Conservation (phyloP, 1,284 basidiomycete species). For the Ustilago crameri region DNA sequence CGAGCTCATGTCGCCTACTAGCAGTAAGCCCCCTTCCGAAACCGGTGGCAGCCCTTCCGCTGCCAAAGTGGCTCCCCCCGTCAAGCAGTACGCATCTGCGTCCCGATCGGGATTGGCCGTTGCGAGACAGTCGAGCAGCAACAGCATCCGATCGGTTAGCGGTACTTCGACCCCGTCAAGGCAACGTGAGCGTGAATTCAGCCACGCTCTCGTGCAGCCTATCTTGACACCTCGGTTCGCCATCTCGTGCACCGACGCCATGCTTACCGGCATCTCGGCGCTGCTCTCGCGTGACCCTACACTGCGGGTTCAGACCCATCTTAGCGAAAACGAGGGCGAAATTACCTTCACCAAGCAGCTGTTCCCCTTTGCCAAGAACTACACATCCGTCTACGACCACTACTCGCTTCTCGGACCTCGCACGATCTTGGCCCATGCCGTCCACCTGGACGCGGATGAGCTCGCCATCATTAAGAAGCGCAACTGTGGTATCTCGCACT, state of each 20-base stretch:
- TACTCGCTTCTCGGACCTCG: slow-evolving; percentile 80
- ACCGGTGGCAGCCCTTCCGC: slow-evolving; percentile 38
- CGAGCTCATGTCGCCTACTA: slow-evolving; percentile 50
- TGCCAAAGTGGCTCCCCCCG: slow-evolving; percentile 18
- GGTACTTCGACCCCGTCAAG: slow-evolving; percentile 45
- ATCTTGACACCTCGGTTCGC: slow-evolving; percentile 95
- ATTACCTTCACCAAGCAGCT: slow-evolving; percentile 76
- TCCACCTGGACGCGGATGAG: slow-evolving; percentile 80
- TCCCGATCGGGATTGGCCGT: slow-evolving; percentile 16
- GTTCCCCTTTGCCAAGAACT: slow-evolving; percentile 72
- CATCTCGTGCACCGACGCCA: slow-evolving; percentile 83
- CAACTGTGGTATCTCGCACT: slow-evolving; percentile 86
- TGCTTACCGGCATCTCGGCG: slow-evolving; percentile 76
- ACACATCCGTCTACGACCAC: slow-evolving; percentile 79
- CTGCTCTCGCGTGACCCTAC: slow-evolving; percentile 70
- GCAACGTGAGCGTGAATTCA: slow-evolving; percentile 43
- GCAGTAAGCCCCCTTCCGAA: slow-evolving; percentile 42
- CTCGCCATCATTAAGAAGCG: slow-evolving; percentile 77
- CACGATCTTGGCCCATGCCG: slow-evolving; percentile 90
- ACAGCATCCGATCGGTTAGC: slow-evolving; percentile 36
- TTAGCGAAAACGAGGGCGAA: slow-evolving; percentile 85
- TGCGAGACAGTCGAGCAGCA: slow-evolving; percentile 35
- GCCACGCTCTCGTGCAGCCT: slow-evolving; percentile 77
- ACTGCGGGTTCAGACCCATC: slow-evolving; percentile 89
- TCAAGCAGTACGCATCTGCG: slow-evolving; percentile 15